Evolutionary conservation across 2,329 filamentous ascomycete species (phyloP).

Genomic region (Graphilbum fragrans): DNA sequence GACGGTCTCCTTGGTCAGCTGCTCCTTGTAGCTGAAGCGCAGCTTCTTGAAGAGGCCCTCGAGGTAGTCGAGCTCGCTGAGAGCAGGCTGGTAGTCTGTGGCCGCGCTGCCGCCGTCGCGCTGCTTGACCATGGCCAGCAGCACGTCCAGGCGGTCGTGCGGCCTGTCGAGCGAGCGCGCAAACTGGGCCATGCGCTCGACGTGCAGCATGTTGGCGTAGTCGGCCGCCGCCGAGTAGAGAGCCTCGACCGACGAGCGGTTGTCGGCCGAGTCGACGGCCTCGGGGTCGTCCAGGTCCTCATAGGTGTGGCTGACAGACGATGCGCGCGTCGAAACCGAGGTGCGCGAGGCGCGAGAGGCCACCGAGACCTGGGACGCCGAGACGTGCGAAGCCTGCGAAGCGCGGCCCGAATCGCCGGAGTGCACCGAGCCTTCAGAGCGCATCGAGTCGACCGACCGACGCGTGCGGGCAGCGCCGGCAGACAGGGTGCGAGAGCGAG

Average conservation of each 20-base stretch:
- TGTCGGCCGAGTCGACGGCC: too few species aligned
- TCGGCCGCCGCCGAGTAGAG: slow-evolving; percentile 1
- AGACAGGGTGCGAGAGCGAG: slow-evolving; percentile 3
- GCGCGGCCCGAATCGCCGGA: slow-evolving; percentile 1
- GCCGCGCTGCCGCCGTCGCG: neutral
- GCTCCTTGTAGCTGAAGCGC: slow-evolving; percentile 93
- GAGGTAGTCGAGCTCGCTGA: slow-evolving; percentile 68
- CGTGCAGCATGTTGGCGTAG: slow-evolving; percentile 8
- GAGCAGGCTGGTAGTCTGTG: slow-evolving; percentile 8
- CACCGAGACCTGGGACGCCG: neutral
- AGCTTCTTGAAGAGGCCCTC: slow-evolving; percentile 93
- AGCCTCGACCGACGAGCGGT: neutral
- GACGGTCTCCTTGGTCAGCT: slow-evolving; percentile 97
- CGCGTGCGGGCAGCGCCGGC: slow-evolving; percentile 4
- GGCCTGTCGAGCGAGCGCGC: slow-evolving; percentile 4
- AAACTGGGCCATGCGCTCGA: slow-evolving; percentile 8
- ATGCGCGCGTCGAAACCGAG: slow-evolving; percentile 5
- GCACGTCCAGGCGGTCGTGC: slow-evolving; percentile 7
- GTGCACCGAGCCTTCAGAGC: slow-evolving; percentile 2
- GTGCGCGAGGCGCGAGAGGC: neutral
- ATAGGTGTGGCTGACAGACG: slow-evolving; percentile 5
- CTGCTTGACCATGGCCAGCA: slow-evolving; percentile 7
- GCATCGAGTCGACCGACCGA: slow-evolving; percentile 4
- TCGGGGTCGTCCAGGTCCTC: neutral
- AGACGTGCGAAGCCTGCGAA: too few species aligned